Base-by-base conservation (phyloP, 2,329 filamentous ascomycete genomes). In the Botrytis fragariae region DNA sequence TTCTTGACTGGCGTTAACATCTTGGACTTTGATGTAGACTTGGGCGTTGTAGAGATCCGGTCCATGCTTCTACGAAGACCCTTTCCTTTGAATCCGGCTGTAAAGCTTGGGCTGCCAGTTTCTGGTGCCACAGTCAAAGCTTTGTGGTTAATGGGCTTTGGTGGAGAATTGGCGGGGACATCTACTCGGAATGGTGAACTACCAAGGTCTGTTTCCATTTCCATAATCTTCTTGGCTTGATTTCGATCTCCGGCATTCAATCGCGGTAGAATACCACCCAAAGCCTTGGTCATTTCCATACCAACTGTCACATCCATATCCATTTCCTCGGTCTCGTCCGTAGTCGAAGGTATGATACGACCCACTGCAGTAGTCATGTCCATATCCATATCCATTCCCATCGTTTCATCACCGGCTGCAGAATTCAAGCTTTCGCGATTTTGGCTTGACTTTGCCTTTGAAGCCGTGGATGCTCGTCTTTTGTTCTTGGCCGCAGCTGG, bases 251-350 rank as follows among this genome's bases (percentile, higher is more conserved):
- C 83, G 79, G 35, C 81, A 79, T 76, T 81, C 35, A 78, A 74
- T 64, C 81, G 83, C 3, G 81, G 78, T 35, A 90, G 76, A 61
- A 91, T 90, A n/a, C 84, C 84, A 20, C 88, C 88, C 42, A 90
- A 78, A 0, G 84, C 87, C 42, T 85, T 81, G 2, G 89, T 91
- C 83, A 93, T 90, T 69, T 93, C 90, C 90, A 92, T 91, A 4
- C 54, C 86, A 83, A 77, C 71, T 8, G 78, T 80, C 70, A 80
- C 85, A 73, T 85, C 85, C 7, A 85, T 78, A 74, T 80, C 60
- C 42, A 76, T 78, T 45, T 51, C 86, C 83, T 76, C 72, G 5
- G 78, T 79, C 69, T 79, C 85, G 72, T 85, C 85, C 8, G 84
- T 84, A 73, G 85, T 81, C 86, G 77, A 75, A 44, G 79, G 73